Conservation (phyloP, 768 basidiomycete genomes). For the Podaxis mareebaensis region DNA sequence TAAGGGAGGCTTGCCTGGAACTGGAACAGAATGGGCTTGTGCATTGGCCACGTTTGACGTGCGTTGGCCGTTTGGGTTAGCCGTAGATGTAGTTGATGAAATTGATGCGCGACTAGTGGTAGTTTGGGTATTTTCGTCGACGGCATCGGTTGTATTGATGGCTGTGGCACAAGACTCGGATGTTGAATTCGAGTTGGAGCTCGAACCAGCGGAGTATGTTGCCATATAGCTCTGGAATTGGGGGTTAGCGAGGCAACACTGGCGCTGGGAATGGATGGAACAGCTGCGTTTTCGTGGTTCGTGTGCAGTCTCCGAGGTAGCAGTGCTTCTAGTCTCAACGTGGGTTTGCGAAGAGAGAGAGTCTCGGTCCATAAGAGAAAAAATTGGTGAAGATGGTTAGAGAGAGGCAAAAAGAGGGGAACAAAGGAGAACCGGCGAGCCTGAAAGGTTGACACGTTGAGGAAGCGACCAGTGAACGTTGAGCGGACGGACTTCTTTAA, state of each 20-base stretch:
- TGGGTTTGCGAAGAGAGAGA: not conserved
- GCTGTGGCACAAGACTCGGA: constrained; percentile 1
- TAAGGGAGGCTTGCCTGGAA: not conserved
- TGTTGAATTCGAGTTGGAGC: not conserved
- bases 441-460: not conserved
- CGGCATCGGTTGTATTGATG: not conserved
- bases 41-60: not conserved
- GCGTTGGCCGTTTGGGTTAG: not conserved
- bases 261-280: not conserved
- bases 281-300: constrained; percentile 19
- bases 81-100: not conserved
- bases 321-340: not conserved
- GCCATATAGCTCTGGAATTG: constrained; percentile 3
- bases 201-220: not conserved
- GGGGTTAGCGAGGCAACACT: constrained; percentile 9
- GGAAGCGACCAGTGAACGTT: not conserved
- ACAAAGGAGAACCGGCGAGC: not conserved
- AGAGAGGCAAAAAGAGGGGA: not conserved
- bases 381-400: no score
- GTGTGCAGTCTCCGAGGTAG: not conserved
- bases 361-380: not conserved
- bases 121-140: not conserved
- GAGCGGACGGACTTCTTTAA: not conserved
- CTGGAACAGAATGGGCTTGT: not conserved
- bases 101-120: not conserved